Evolutionary conservation across 177 flowering plant species (phyloP).

Genomic region (Tripterygium wilfordii): DNA sequence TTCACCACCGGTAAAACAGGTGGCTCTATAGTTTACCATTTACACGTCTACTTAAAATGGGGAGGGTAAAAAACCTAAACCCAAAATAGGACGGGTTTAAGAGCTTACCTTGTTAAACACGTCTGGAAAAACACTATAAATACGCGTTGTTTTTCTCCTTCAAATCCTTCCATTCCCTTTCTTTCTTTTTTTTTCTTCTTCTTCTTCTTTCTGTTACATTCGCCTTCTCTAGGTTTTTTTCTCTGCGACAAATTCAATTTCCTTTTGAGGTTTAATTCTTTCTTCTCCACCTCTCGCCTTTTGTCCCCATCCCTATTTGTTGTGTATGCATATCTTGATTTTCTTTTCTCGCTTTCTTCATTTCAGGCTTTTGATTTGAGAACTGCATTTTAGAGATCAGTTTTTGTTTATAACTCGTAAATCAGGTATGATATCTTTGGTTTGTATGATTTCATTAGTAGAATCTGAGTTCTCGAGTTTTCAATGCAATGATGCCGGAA

Average conservation of each 20-base stretch:
- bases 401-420: conserved; percentile 1
- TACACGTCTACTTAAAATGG: no score
- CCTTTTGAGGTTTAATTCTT: no score
- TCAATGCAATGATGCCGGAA: no score
- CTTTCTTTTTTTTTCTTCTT: conserved; percentile 4
- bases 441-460: no score
- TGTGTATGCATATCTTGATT: not conserved
- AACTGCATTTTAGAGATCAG: conserved; percentile 1
- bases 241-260: no score
- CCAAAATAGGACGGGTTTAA: no score
- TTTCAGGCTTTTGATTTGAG: not conserved
- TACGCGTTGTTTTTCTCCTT: conserved; percentile 14
- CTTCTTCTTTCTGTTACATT: not conserved
- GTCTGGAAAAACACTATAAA: conserved; percentile 33
- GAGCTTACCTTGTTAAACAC: conserved; percentile 22
- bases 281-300: not conserved
- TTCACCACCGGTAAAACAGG: no score
- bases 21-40: no score
- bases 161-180: not conserved
- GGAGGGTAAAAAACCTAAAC: no score
- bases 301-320: not conserved
- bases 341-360: not conserved
- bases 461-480: no score
- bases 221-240: not conserved
- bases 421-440: not conserved